Evolutionary conservation across 1,139 yeast genomes (phyloP).

Genomic region (Sugiyamaella novakii): DNA sequence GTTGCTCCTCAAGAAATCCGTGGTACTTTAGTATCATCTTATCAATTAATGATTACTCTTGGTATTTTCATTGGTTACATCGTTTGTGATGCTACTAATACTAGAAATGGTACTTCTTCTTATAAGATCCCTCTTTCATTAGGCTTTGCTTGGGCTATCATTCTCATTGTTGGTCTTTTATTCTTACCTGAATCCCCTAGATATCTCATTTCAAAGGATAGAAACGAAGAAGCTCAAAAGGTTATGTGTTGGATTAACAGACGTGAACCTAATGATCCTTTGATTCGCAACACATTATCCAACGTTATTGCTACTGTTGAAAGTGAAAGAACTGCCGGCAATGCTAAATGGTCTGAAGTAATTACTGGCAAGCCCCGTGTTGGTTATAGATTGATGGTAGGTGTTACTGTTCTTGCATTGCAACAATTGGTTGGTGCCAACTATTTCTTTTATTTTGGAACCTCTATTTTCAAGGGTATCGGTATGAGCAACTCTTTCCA

Average conservation of each 20-base stretch:
- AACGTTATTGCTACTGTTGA: conserved; percentile 64
- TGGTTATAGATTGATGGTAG: conserved; percentile 64
- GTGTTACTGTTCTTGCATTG: conserved; percentile 64
- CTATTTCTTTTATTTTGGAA: conserved; percentile 82
- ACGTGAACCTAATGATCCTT: conserved; percentile 59
- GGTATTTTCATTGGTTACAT: conserved; percentile 71
- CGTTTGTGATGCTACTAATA: conserved; percentile 65
- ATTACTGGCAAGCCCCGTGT: conserved; percentile 68
- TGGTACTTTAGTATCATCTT: conserved; percentile 68
- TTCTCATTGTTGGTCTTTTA: conserved; percentile 55
- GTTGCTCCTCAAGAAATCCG: conserved; percentile 68
- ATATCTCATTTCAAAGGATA: conserved; percentile 58
- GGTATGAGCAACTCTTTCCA: conserved; percentile 67
- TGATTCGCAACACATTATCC: conserved; percentile 59
- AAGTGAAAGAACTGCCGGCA: conserved; percentile 62
- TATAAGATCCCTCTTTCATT: conserved; percentile 65
- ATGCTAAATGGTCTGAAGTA: conserved; percentile 67
- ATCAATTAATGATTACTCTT: conserved; percentile 67
- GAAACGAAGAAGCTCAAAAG: conserved; percentile 59
- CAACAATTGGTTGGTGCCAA: conserved; percentile 83
- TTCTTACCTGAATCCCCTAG: conserved; percentile 83
- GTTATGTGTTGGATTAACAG: conserved; percentile 66
- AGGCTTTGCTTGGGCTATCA: conserved; percentile 50
- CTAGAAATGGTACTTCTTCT: conserved; percentile 53
- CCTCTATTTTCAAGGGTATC: conserved; percentile 74